Evolutionary conservation across 495 filamentous ascomycete species (phyloP).

Genomic region (Beverwykella pulmonaria): DNA sequence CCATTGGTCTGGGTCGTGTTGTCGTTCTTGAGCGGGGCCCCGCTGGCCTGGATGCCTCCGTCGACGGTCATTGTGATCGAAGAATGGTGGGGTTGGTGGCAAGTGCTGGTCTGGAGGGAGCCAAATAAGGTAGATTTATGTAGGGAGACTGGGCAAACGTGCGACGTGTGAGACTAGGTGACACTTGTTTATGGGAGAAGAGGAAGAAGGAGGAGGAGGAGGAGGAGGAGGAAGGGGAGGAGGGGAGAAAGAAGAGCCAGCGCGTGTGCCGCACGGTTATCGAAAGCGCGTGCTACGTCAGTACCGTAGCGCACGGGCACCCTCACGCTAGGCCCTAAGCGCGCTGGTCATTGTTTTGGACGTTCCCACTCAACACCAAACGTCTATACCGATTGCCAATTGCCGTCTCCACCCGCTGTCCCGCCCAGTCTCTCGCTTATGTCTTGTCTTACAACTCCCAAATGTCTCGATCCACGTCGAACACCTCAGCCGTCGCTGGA

Average conservation of each 20-base stretch:
- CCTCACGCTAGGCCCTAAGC: not conserved
- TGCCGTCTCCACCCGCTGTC: not conserved
- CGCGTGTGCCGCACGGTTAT: not conserved
- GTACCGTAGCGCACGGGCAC: not conserved
- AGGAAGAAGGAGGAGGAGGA: not conserved
- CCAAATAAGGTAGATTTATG: not conserved
- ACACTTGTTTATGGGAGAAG: not conserved
- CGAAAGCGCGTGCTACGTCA: not conserved
- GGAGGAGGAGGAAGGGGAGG: not conserved
- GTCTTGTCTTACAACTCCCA: not conserved
- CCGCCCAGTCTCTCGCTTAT: not conserved
- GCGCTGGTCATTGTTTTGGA: slow-evolving; percentile 13
- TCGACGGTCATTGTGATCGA: slow-evolving; percentile 19
- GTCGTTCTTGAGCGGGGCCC: not conserved
- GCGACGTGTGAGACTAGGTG: not conserved
- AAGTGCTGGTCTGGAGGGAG: not conserved
- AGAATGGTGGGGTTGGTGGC: not conserved
- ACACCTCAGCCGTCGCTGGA: slow-evolving; percentile 14
- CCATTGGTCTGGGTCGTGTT: slow-evolving; percentile 39
- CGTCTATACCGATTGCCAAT: not conserved
- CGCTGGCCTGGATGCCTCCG: slow-evolving; percentile 9
- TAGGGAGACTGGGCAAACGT: not conserved
- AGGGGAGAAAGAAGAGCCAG: not conserved
- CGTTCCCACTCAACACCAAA: slow-evolving; percentile 15
- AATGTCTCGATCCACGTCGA: slow-evolving; percentile 35